Percentiles rank a stretch among this genome's conserved stretches.
phyloP scores from a whole-genome alignment of 371 early-diverging fungal species.

The Batrachochytrium dendrobatidis region DNA sequence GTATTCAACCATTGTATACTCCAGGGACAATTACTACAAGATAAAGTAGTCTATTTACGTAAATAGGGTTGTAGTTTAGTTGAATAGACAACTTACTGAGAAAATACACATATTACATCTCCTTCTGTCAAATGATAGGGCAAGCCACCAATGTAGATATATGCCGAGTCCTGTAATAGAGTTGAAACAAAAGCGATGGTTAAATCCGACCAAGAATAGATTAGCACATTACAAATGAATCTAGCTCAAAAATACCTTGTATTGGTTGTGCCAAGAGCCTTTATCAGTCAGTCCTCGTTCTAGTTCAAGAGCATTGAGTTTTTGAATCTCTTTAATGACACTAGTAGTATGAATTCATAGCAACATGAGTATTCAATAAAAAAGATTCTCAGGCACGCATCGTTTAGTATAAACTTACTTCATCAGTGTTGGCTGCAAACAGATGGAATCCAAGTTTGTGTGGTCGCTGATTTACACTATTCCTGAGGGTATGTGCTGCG shows the following conservation, averaged over 20 bases:
- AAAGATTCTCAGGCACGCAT: too few relatives aligned
- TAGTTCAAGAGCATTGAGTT: slow-evolving; percentile 33
- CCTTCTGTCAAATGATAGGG: slow-evolving; percentile 85
- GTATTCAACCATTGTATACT: too few relatives aligned
- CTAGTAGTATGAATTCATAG: too few relatives aligned
- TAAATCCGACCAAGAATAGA: too few relatives aligned
- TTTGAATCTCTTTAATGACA: slow-evolving; percentile 32
- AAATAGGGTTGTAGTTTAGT: neutral
- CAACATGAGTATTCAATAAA: too few relatives aligned
- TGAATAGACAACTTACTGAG: slow-evolving; percentile 60
- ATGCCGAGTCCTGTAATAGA: slow-evolving; percentile 63
- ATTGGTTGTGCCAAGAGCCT: slow-evolving; percentile 89
- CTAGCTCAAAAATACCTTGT: slow-evolving; percentile 45
- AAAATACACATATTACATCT: slow-evolving; percentile 83
- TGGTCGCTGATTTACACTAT: too few relatives aligned
- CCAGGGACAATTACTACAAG: neutral
- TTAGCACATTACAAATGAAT: too few relatives aligned
- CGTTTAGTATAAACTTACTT: too few relatives aligned
- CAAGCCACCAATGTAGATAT: slow-evolving; percentile 82
- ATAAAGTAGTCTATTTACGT: neutral
- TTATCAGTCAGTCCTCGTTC: slow-evolving; percentile 18
- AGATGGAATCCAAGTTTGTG: too few relatives aligned
- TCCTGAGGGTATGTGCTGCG: too few relatives aligned
- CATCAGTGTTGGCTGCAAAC: too few relatives aligned
- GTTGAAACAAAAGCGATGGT: too few relatives aligned